Evolutionary conservation across 73 alveolate species (phyloP), one percentile per base, ranked within the genome.

Genomic region (Tetrahymena borealis): DNA sequence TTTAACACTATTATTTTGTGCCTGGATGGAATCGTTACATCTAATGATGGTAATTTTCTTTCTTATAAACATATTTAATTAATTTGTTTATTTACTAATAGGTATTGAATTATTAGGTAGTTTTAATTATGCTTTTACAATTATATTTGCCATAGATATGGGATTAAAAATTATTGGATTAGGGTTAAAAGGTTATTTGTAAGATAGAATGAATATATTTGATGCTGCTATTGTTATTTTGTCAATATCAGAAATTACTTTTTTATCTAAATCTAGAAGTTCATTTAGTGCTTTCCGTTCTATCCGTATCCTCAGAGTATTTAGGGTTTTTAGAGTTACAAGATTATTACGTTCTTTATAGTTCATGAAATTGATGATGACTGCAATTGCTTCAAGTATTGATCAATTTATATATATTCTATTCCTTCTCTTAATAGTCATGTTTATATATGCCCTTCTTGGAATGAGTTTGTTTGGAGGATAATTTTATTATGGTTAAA

Each of bases 391-490:
- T 3, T 94, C 97, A 79, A 97, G 99, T 39, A 92, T 97, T 43
- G 95, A 94, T 41, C 95, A 97, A 37, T 96, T 98, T 38, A 91
- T 97, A 43, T 97, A 98, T 93, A 92, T 98, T 39, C 93, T 97
- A 36, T 40, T 96, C 33, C 97, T 98, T 36, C 97, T 98, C 13
- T 90, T 98, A 39, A 96, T 98, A 92, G 97, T 98, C 95, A 94
- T 98, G 40, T 97, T 98, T 94, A 98, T 98, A 16, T 98, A 94
- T 90, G 97, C 98, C 42, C 94, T 98, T 39, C 91, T 98, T 42
- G 99, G 99, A 39, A 98, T 98, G 99, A 96, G 98, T 91, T 85
- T 98, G 28, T 97, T 96, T 93, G 99, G 99, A 91, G 99, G 99
- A 33, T 93, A 97, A 39, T 77, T 77, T 78, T 93, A 93, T 32